Evolutionary conservation across 1,284 basidiomycete genomes (phyloP), one percentile per base, ranked within the genome.

Genomic region (Butyriboletus appendiculatus): DNA sequence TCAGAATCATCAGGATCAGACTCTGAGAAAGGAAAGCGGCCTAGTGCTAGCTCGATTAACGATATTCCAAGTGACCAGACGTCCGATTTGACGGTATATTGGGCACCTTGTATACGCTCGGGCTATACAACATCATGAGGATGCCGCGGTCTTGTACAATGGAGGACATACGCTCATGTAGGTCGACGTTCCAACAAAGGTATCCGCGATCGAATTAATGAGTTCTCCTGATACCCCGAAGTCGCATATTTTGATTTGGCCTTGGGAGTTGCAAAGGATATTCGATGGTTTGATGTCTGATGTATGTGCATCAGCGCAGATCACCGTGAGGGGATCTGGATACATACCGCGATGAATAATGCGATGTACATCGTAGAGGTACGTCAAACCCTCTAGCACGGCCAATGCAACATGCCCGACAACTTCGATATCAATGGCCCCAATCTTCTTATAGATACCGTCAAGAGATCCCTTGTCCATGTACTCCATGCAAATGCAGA

Each of bases 231-330:
- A 97, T 9, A 99, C 97, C 44, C 96, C 96, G 73, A 99, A 99
- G 73, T 99, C 97, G 67, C 96, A 98, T 45, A 99, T 91, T 74
- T 99, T 99, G 80, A 99, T 96, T 65, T 96, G 86, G 2, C 96
- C 97, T 41, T 84, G 78, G 12, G 94, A 93, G 69, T 98, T 98
- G 75, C 86, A 92, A 16, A 99, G 81, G 55, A 99, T 97, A 69
- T 99, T 99, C 42, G 94, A 97, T 2, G 96, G 96, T 73, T 99
- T 99, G 78, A 99, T 98, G 68, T 99, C 96, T 97, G 58, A 7
- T n/a, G 53, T 9, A 34, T 22, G n/a, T 33, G 28, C 32, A 34
- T 64, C 44, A 58, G 57, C 40, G 16, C 39, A 22, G 18, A 38
- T 28, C 24, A 45, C 50, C 54, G 15, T 5, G 30, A 32, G 34